These are phyloP conservation scores for Hypoxylon trugodes DNA, from an alignment of 495 filamentous ascomycete genomes.

Conservation along the genomic window DNA sequence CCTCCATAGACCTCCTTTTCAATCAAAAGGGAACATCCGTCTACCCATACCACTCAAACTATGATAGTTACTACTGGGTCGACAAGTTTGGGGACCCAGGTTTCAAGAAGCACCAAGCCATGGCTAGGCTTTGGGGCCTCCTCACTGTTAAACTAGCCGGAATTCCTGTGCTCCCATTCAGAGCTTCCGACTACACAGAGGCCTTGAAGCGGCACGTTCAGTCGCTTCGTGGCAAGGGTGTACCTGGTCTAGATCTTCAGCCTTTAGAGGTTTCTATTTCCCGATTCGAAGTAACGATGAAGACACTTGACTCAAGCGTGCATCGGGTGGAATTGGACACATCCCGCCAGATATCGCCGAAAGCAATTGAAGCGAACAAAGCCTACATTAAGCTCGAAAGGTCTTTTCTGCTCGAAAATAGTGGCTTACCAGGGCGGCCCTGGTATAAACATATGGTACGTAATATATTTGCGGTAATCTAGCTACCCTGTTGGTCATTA, in stretches of 20 bases:
- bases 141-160: conserved; percentile 78
- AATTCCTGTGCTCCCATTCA: conserved; percentile 73
- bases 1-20: conserved; percentile 47
- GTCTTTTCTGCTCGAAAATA: not conserved
- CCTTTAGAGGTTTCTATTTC: conserved; percentile 4
- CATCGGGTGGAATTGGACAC: conserved; percentile 6
- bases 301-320: conserved; percentile 3
- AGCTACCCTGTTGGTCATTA: not conserved
- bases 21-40: conserved; percentile 73
- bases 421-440: conserved; percentile 10
- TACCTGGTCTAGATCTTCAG: conserved; percentile 6
- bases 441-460: conserved; percentile 24
- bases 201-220: conserved; percentile 64
- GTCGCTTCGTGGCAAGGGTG: conserved; percentile 6
- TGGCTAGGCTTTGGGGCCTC: conserved; percentile 76
- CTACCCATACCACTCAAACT: conserved; percentile 81
- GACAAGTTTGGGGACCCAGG: conserved; percentile 73
- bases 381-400: conserved; percentile 12
- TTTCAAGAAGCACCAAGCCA: conserved; percentile 75
- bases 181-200: conserved; percentile 71
- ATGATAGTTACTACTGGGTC: conserved; percentile 86
- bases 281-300: conserved; percentile 8
- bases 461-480: not conserved
- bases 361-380: conserved; percentile 2
- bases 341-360: not conserved